Conservation (phyloP, 1,284 basidiomycete genomes). For the Quambalaria eucalypti region DNA sequence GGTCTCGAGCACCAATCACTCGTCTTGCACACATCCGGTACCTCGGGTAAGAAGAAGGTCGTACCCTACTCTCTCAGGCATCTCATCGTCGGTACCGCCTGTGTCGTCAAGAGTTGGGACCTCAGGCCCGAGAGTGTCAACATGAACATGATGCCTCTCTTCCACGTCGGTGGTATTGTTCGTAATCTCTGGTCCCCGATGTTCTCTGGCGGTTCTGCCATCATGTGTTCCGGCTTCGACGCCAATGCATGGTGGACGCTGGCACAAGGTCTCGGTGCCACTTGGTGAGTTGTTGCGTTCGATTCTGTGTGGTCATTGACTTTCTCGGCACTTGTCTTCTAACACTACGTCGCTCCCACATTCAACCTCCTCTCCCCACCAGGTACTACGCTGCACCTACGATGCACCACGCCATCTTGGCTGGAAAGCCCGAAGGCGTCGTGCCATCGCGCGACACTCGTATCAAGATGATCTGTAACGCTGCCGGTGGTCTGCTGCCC, state of each 20-base stretch:
- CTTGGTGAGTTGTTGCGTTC: too few relatives aligned
- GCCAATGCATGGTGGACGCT: constrained; percentile 45
- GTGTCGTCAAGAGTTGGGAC: constrained; percentile 44
- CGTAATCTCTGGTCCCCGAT: constrained; percentile 45
- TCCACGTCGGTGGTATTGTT: constrained; percentile 47
- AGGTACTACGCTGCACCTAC: constrained; percentile 47
- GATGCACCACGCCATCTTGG: constrained; percentile 47
- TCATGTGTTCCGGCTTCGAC: constrained; percentile 46
- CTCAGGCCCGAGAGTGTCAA: constrained; percentile 41
- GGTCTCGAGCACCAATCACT: constrained; percentile 40
- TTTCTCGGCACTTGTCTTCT: neutral
- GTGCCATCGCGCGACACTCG: constrained; percentile 30
- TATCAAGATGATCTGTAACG: constrained; percentile 46
- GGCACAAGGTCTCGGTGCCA: constrained; percentile 41
- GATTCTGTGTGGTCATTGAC: neutral
- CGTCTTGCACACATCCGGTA: constrained; percentile 46
- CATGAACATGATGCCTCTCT: constrained; percentile 48
- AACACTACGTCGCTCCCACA: neutral
- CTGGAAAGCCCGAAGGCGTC: constrained; percentile 37
- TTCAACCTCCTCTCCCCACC: neutral
- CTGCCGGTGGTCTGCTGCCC: constrained; percentile 45
- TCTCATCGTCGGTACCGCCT: constrained; percentile 43
- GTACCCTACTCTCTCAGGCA: constrained; percentile 45
- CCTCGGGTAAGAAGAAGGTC: constrained; percentile 46
- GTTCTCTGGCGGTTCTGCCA: constrained; percentile 42